phyloP scores from a whole-genome alignment of 352 stramenopile species.

The Pythium brassicae region DNA sequence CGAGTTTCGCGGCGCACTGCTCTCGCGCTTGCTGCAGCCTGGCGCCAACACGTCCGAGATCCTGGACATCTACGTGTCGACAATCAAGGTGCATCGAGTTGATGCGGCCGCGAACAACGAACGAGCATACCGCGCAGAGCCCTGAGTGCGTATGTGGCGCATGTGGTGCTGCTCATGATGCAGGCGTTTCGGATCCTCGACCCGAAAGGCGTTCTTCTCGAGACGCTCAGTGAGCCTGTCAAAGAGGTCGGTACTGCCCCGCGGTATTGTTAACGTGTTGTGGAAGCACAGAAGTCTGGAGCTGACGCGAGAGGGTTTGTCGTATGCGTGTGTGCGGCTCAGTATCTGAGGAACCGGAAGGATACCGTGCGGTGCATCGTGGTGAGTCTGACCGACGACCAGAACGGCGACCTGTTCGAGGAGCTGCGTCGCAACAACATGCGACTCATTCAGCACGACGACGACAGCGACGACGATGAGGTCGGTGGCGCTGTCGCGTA shows the following conservation, averaged over 20 bases:
- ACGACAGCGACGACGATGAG: slow-evolving; percentile 93
- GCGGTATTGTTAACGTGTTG: not conserved
- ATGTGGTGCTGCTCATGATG: not conserved
- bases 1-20: slow-evolving; percentile 74
- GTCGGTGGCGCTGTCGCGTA: slow-evolving; percentile 16
- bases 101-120: slow-evolving; percentile 1
- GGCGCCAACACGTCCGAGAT: slow-evolving; percentile 96
- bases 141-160: not conserved
- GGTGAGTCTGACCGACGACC: slow-evolving; percentile 82
- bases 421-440: slow-evolving; percentile 92
- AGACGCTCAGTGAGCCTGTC: slow-evolving; percentile 62
- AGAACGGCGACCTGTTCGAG: slow-evolving; percentile 94
- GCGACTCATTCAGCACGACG: slow-evolving; percentile 88
- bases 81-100: slow-evolving; percentile 85
- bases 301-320: not conserved
- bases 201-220: slow-evolving; percentile 88
- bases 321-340: not conserved
- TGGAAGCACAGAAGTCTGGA: not conserved
- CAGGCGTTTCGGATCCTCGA: slow-evolving; percentile 92
- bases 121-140: not conserved
- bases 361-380: slow-evolving; percentile 98
- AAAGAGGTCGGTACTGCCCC: slow-evolving; percentile 52
- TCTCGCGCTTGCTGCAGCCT: slow-evolving; percentile 90
- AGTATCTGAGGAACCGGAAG: slow-evolving; percentile 91
- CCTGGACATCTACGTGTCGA: slow-evolving; percentile 97